phyloP scores from a whole-genome alignment of 305 asterid species.

The Fraxinus latifolia region DNA sequence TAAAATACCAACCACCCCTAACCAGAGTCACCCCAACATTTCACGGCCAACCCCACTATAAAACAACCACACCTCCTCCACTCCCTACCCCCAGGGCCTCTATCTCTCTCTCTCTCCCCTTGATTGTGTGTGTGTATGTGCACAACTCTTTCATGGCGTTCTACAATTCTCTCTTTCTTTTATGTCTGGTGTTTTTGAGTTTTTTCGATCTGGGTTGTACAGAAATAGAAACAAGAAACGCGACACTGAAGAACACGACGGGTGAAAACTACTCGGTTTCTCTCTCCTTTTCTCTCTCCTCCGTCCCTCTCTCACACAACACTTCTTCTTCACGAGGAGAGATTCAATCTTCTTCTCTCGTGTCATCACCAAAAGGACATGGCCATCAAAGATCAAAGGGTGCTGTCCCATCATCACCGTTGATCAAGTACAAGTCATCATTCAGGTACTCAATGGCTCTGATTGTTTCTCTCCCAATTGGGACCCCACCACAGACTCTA shows the following conservation, averaged over 20 bases:
- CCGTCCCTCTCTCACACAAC: conserved; percentile 37
- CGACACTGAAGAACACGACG: neutral
- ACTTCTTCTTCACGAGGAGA: conserved; percentile 15
- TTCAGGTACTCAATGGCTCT: conserved; percentile 78
- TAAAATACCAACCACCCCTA: neutral
- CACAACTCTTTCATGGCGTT: conserved; percentile 30
- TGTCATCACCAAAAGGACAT: neutral
- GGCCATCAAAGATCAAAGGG: conserved; percentile 13
- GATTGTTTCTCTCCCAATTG: conserved; percentile 75
- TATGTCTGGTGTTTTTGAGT: conserved; percentile 11
- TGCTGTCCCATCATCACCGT: neutral
- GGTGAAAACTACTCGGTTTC: conserved; percentile 20
- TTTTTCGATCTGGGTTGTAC: neutral
- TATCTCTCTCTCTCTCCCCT: neutral
- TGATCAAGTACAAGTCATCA: conserved; percentile 44
- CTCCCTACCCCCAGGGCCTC: neutral
- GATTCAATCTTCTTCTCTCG: conserved; percentile 34
- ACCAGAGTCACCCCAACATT: neutral
- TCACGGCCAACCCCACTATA: neutral
- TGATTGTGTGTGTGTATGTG: neutral
- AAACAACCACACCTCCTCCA: neutral
- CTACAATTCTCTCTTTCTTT: neutral
- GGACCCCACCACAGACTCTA: conserved; percentile 88
- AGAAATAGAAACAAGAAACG: neutral
- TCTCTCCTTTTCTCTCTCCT: conserved; percentile 46